Evolutionary conservation across 371 early-diverging fungal species (phyloP).

Genomic region (Syncephalastrum sp.): DNA sequence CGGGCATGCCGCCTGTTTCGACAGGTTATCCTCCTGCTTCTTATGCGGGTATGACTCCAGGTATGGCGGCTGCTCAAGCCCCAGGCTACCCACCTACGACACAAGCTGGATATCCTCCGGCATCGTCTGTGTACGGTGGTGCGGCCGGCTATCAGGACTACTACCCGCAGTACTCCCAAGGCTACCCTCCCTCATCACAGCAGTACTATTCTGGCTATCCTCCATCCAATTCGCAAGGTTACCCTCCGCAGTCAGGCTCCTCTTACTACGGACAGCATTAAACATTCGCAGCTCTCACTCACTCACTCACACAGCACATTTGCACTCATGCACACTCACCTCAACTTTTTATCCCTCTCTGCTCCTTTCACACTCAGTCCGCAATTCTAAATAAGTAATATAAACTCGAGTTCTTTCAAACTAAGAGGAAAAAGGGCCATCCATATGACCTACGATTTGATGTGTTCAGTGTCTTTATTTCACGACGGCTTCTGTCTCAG

Average conservation of each 20-base stretch:
- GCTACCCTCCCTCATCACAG: constrained; percentile 22
- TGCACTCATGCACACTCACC: not conserved
- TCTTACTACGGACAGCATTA: constrained; percentile 24
- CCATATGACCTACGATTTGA: too few species aligned
- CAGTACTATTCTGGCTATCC: constrained; percentile 22
- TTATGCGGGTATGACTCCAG: constrained; percentile 2
- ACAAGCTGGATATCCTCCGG: constrained; percentile 11
- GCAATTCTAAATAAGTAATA: too few species aligned
- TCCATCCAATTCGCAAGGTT: constrained; percentile 24
- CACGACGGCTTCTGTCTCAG: too few species aligned
- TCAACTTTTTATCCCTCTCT: not conserved
- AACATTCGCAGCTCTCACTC: not conserved
- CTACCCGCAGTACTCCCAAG: constrained; percentile 23
- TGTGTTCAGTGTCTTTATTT: too few species aligned
- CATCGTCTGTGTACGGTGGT: constrained; percentile 10
- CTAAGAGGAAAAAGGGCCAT: constrained; percentile 9
- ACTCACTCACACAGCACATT: not conserved
- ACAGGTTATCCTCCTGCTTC: constrained; percentile 8
- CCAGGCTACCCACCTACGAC: constrained; percentile 1
- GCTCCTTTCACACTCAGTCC: not conserved
- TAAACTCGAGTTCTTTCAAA: constrained; percentile 7
- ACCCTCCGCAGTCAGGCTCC: constrained; percentile 23
- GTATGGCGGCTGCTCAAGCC: constrained; percentile 6
- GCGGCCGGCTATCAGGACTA: constrained; percentile 17
- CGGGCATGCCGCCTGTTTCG: constrained; percentile 6